Conservation (phyloP, 352 stramenopile genomes). For the Phytophthora quininea region DNA sequence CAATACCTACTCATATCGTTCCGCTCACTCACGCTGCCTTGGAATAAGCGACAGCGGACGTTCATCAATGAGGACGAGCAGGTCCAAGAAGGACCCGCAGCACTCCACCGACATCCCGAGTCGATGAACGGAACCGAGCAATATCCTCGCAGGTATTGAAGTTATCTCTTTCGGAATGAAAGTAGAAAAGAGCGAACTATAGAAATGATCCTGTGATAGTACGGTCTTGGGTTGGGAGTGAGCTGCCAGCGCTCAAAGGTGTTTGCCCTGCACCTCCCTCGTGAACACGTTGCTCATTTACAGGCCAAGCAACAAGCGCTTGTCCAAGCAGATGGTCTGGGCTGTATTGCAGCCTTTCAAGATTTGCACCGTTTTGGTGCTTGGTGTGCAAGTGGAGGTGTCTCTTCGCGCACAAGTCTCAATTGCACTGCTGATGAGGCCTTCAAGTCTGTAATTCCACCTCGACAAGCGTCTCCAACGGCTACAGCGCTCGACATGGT, state of each 20-base stretch:
- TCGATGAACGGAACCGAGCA: no score
- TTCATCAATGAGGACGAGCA: no score
- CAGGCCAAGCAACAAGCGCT: background rate
- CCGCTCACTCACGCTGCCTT: background rate
- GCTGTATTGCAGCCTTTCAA: no score
- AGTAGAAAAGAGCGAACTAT: constrained; percentile 1
- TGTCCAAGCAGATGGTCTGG: background rate
- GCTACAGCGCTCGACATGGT: constrained; percentile 8
- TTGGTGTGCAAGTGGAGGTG: background rate
- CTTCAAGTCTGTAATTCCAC: background rate
- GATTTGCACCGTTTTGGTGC: background rate
- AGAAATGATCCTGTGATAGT: constrained; percentile 1
- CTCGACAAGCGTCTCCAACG: background rate
- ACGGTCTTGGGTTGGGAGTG: background rate
- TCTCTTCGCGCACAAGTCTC: background rate
- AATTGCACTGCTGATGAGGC: background rate
- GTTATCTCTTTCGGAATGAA: background rate
- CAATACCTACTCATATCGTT: constrained; percentile 4
- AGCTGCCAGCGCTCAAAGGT: background rate
- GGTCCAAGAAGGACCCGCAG: no score
- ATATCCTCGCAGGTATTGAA: no score
- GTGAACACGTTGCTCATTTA: background rate
- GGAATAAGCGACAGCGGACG: no score
- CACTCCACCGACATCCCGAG: no score
- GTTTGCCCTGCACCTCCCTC: background rate